Conservation (phyloP, 805 yeast genomes). For the Pichia gijzeniarum region DNA sequence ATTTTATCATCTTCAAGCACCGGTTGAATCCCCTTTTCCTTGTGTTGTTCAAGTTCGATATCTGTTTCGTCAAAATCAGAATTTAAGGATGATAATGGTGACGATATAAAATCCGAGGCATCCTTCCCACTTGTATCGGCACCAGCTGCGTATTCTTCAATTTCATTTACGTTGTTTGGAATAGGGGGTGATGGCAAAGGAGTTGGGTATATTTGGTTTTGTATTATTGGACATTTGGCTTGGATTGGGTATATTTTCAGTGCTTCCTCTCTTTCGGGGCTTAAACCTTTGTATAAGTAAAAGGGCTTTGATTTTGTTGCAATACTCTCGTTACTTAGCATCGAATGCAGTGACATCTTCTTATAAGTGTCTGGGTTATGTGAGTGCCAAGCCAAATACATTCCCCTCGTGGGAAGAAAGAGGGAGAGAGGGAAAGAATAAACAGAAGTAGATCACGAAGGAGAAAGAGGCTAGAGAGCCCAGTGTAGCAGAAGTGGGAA, state of each 20-base stretch:
- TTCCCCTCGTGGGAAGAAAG: no score
- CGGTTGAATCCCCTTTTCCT: background rate
- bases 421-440: no score
- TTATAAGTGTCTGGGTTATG: background rate
- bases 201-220: background rate
- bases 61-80: background rate
- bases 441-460: no score
- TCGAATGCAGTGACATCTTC: background rate
- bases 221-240: no score
- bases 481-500: no score
- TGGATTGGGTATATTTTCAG: conserved; percentile 9
- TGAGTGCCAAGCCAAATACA: no score
- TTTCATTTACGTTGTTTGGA: background rate
- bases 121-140: no score
- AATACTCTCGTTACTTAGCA: background rate
- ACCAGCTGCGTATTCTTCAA: no score
- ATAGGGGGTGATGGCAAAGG: background rate
- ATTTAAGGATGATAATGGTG: background rate
- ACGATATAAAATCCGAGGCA: background rate
- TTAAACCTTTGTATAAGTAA: conserved; percentile 9
- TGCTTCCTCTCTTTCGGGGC: conserved; percentile 6
- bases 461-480: no score
- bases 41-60: background rate
- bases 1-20: background rate
- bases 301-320: conserved; percentile 5